Conservation (phyloP, 2,329 filamentous ascomycete genomes). For the Didymellaceae sp. region DNA sequence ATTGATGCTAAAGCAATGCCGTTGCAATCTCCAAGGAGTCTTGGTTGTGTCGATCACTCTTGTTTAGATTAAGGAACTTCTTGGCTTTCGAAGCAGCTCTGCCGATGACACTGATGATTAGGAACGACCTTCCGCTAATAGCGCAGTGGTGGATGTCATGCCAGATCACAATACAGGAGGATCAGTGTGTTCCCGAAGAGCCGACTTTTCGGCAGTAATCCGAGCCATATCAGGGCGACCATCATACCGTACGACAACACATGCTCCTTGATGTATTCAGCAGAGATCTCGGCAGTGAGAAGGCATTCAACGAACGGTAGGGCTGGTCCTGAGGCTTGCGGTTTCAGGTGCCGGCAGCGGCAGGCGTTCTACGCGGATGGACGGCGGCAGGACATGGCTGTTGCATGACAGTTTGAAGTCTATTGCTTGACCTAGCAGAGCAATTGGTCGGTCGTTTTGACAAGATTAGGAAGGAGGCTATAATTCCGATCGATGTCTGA, state of each 20-base stretch:
- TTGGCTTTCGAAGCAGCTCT: conserved; percentile 25
- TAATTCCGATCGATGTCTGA: background rate
- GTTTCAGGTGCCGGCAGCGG: conserved; percentile 4
- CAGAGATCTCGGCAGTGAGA: background rate
- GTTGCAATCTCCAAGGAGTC: conserved; percentile 24
- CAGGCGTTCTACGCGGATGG: background rate
- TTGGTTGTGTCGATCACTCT: conserved; percentile 28
- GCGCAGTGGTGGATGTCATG: background rate
- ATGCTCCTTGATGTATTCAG: background rate
- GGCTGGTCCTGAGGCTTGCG: background rate
- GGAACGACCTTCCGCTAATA: background rate
- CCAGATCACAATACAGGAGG: too few species aligned
- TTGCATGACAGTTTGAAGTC: background rate
- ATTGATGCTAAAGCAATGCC: conserved; percentile 21
- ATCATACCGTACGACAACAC: too few species aligned
- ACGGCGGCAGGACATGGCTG: background rate
- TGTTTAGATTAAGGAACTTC: conserved; percentile 33
- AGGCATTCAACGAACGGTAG: background rate
- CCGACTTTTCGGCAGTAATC: too few species aligned
- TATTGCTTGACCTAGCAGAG: background rate
- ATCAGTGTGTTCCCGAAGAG: too few species aligned
- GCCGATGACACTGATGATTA: background rate
- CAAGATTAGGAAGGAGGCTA: conserved; percentile 11
- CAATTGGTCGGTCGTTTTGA: background rate
- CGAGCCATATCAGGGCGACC: too few species aligned